Evolutionary conservation across 2,329 filamentous ascomycete species (phyloP), one percentile per base, ranked within the genome.

Genomic region (Fusarium robinianum): DNA sequence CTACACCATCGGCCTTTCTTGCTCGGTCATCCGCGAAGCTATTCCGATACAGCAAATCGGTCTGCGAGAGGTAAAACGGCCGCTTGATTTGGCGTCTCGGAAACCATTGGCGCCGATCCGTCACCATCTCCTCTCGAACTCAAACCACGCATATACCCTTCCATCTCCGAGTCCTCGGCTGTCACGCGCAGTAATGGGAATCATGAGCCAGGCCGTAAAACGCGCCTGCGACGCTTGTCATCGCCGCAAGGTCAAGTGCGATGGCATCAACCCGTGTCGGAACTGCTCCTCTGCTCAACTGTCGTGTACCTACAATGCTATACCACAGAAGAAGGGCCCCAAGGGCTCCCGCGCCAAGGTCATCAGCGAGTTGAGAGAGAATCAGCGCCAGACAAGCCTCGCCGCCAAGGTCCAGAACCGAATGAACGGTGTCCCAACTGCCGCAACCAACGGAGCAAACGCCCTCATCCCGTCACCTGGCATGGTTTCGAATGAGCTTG

Each of bases 271-370:
- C 59, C 84, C 85, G 14, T 90, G 85, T 67, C 78, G 80, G 48
- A 87, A 88, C 67, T 89, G 85, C 68, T 75, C 76, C 9, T 79
- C 83, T 6, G 82, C 85, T 6, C 77, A 82, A 60, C 73, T 88
- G 12, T 74, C 77, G 9, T 89, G 85, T 73, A 88, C 84, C 19
- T 89, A 88, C 75, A 84, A 87, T 70, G 82, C 84, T 22, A 81
- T 88, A 23, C 84, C 84, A 2, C 85, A 87, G 69, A 88, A 88
- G 71, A 88, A 88, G 66, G 85, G 85, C 2, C 85, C 85, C 29
- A 88, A 88, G 68, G 85, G 85, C 53, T 86, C 83, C 21, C 74
- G 84, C 49, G 86, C 86, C 36, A 89, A 88, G 67, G 84, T 89
- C 46, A 86, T 89, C 66, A 87, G 83, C 61, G 84, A 88, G 62